Evolutionary conservation across 257 asterid species (phyloP).

Genomic region (Lavandula angustifolia): DNA sequence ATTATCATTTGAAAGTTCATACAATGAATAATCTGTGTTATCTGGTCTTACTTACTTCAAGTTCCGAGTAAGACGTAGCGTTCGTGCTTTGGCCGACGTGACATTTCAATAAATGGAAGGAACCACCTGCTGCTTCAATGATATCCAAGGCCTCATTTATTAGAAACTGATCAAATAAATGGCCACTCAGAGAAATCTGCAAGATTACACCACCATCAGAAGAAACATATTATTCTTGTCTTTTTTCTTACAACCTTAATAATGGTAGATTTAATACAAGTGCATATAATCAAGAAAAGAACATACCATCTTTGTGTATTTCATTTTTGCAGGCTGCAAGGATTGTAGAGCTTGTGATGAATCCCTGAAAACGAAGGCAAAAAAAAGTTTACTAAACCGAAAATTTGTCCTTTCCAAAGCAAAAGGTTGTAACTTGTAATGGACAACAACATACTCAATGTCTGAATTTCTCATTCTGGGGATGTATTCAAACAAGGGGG

Average conservation of each 20-base stretch:
- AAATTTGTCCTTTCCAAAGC: not conserved
- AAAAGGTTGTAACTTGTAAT: not conserved
- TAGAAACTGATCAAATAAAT: conserved; percentile 85
- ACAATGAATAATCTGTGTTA: conserved; percentile 1
- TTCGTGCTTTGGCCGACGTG: conserved; percentile 77
- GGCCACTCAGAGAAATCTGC: conserved; percentile 92
- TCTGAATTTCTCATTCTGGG: conserved; percentile 84
- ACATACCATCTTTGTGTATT: conserved; percentile 69
- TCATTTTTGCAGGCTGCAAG: conserved; percentile 52
- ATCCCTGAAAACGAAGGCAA: conserved; percentile 48
- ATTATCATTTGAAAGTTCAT: not conserved
- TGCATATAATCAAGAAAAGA: conserved; percentile 23
- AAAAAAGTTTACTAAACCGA: conserved; percentile 4
- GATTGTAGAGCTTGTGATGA: conserved; percentile 39
- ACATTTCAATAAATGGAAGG: conserved; percentile 90
- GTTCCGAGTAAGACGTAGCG: conserved; percentile 81
- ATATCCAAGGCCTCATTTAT: conserved; percentile 93
- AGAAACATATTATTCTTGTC: not conserved
- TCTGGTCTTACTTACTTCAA: conserved; percentile 50
- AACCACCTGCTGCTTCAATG: conserved; percentile 96
- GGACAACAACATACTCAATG: conserved; percentile 56
- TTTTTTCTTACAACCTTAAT: not conserved
- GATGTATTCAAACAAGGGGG: conserved; percentile 76
- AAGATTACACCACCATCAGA: conserved; percentile 30
- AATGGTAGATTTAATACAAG: not conserved